Conservation (phyloP, 345 rosid species). For the Eucalyptus grandis region DNA sequence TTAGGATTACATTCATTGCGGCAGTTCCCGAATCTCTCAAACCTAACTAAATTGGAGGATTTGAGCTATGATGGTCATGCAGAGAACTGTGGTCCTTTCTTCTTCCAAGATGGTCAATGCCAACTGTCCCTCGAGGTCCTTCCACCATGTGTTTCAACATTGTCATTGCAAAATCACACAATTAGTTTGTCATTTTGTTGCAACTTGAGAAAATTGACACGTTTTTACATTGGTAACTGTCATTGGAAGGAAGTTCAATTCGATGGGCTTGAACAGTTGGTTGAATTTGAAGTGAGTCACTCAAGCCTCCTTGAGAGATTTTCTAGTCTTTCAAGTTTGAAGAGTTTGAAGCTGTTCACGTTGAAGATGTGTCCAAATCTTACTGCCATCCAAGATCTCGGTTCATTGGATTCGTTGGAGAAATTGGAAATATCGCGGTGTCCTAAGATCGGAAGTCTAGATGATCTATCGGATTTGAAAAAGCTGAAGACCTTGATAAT, state of each 20-base stretch:
- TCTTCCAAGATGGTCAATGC: no score
- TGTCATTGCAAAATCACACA: no score
- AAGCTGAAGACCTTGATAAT: accelerated
- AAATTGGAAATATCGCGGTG: accelerated
- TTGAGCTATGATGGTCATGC: no score
- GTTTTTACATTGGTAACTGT: accelerated
- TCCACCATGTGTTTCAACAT: no score
- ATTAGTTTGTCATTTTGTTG: neutral
- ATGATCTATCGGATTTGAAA: neutral
- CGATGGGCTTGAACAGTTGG: neutral
- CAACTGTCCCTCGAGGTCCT: no score
- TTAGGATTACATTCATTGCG: no score
- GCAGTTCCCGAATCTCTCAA: no score
- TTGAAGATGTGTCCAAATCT: accelerated
- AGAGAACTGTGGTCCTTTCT: no score
- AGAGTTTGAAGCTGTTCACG: neutral
- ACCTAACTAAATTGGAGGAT: no score
- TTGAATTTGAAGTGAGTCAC: neutral
- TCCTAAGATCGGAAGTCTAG: neutral
- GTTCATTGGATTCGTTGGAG: neutral
- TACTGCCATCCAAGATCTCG: neutral
- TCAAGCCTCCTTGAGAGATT: neutral
- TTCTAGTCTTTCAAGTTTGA: neutral
- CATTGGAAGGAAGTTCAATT: neutral
- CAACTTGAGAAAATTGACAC: neutral